Evolutionary conservation across 2,329 filamentous ascomycete genomes (phyloP).

Genomic region (Paraphaeosphaeria minitans): DNA sequence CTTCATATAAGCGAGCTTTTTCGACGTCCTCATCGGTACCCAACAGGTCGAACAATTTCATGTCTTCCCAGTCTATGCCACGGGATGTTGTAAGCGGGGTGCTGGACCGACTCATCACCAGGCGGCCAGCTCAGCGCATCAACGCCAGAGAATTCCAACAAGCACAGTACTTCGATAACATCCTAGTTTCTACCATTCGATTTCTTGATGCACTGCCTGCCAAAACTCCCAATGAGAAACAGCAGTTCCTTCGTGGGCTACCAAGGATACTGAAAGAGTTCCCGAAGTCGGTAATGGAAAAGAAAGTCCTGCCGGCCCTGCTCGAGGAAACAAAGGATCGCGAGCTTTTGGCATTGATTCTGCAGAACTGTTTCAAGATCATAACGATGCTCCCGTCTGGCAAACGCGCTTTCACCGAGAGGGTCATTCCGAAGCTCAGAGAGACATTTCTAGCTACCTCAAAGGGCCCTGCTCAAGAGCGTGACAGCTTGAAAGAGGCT

Average conservation of each 20-base stretch:
- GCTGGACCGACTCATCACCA: slow-evolving; percentile 82
- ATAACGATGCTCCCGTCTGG: slow-evolving; percentile 74
- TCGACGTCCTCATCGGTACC: slow-evolving; percentile 78
- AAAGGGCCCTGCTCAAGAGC: slow-evolving; percentile 62
- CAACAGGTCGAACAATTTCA: slow-evolving; percentile 79
- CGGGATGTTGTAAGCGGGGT: slow-evolving; percentile 77
- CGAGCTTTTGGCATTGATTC: slow-evolving; percentile 80
- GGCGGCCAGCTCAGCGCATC: slow-evolving; percentile 84
- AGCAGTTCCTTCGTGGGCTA: slow-evolving; percentile 87
- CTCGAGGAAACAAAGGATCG: slow-evolving; percentile 93
- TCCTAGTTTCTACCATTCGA: slow-evolving; percentile 92
- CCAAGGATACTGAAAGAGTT: slow-evolving; percentile 89
- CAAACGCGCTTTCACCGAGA: slow-evolving; percentile 80
- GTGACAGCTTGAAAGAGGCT: slow-evolving; percentile 82
- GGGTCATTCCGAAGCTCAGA: slow-evolving; percentile 81
- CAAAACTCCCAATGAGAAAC: slow-evolving; percentile 90
- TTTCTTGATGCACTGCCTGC: slow-evolving; percentile 90
- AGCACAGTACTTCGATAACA: slow-evolving; percentile 95
- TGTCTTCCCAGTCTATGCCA: slow-evolving; percentile 79
- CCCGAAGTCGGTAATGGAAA: slow-evolving; percentile 90
- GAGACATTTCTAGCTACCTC: slow-evolving; percentile 75
- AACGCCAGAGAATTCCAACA: slow-evolving; percentile 91
- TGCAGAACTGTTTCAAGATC: slow-evolving; percentile 93
- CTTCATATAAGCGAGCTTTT: slow-evolving; percentile 85
- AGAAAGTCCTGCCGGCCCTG: slow-evolving; percentile 86